Percentiles rank a stretch among this genome's conserved stretches.
Evolutionary conservation across 2,329 filamentous ascomycete genomes (phyloP).

Genomic region (Metarhizium album): DNA sequence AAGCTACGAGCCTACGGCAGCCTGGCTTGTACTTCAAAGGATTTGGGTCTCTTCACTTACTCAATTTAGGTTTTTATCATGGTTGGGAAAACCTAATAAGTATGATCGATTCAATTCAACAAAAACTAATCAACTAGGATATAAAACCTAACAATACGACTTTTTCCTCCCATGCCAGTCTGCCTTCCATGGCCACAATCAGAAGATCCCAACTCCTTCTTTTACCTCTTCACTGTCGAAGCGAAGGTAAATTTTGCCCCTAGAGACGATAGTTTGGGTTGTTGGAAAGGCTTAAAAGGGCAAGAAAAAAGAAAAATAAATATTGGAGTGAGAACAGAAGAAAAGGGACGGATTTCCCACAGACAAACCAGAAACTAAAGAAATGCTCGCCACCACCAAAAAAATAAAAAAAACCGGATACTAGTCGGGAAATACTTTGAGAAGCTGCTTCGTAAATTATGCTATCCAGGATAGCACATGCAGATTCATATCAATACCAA

Average conservation of each 20-base stretch:
- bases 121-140: slow-evolving; percentile 7
- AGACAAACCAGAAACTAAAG: not conserved
- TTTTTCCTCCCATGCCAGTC: not conserved
- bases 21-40: too few species aligned
- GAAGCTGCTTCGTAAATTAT: slow-evolving; percentile 2
- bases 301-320: not conserved
- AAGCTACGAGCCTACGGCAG: too few species aligned
- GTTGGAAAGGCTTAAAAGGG: slow-evolving; percentile 1
- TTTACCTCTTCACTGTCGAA: not conserved
- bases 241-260: not conserved
- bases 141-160: slow-evolving; percentile 1
- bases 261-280: not conserved
- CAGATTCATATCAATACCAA: not conserved
- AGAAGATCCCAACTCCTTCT: not conserved
- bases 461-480: not conserved
- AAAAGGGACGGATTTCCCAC: not conserved
- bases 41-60: too few species aligned
- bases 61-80: too few species aligned
- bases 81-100: not conserved
- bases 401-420: too few species aligned
- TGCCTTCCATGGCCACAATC: not conserved
- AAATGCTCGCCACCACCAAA: not conserved
- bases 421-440: not conserved
- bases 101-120: not conserved
- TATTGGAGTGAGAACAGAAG: not conserved